Evolutionary conservation across 768 basidiomycete genomes (phyloP).

Genomic region (Cyclocybe cylindracea): DNA sequence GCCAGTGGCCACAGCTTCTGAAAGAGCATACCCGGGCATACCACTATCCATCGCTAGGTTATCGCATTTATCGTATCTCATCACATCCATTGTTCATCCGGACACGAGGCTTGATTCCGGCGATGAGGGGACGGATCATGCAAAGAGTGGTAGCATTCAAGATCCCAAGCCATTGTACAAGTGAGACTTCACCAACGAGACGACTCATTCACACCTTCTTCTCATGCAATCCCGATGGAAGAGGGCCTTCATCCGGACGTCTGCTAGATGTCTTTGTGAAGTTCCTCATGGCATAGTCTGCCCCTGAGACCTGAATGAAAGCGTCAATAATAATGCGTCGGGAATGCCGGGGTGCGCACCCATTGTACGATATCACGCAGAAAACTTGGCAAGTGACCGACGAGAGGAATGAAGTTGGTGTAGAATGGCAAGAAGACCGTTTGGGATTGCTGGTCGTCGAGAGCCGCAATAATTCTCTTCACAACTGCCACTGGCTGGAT

Average conservation of each 20-base stretch:
- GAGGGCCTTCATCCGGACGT: constrained; percentile 52
- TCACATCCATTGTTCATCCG: too few relatives aligned
- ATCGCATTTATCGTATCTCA: too few relatives aligned
- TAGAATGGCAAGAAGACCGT: constrained; percentile 76
- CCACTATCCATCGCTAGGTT: too few relatives aligned
- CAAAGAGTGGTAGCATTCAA: background rate
- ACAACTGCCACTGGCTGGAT: constrained; percentile 74
- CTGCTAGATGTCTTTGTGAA: constrained; percentile 68
- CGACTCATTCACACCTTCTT: constrained; percentile 19
- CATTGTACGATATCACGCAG: constrained; percentile 74
- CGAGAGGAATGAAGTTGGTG: constrained; percentile 55
- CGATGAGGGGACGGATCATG: constrained; percentile 2
- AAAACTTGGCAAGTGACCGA: constrained; percentile 69
- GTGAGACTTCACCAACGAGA: constrained; percentile 8
- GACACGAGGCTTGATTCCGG: too few relatives aligned
- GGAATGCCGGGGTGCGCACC: constrained; percentile 41
- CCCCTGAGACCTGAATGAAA: constrained; percentile 53
- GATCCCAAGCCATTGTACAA: background rate
- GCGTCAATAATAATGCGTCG: constrained; percentile 1
- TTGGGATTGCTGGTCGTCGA: constrained; percentile 80
- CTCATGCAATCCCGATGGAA: constrained; percentile 7
- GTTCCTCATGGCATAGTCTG: constrained; percentile 70
- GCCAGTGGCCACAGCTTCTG: too few relatives aligned
- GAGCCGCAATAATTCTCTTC: constrained; percentile 76
- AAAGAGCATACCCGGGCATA: too few relatives aligned